phyloP scores from a whole-genome alignment of 2,329 filamentous ascomycete species.

The Fusarium annulatum region DNA sequence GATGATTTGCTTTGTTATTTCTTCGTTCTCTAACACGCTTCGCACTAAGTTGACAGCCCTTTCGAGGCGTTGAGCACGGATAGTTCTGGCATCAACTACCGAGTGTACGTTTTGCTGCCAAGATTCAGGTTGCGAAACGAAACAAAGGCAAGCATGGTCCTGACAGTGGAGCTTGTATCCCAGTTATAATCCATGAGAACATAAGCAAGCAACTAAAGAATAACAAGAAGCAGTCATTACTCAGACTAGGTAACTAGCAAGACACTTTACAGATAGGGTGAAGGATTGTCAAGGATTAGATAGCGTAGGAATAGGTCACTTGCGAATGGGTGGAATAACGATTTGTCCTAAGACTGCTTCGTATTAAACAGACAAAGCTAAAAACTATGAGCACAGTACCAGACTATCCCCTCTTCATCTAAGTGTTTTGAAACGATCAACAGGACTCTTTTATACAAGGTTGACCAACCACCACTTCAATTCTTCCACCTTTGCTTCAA shows the following conservation, averaged over 20 bases:
- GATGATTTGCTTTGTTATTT: too few relatives aligned
- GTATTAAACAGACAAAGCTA: slow-evolving; percentile 28
- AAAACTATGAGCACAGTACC: slow-evolving; percentile 29
- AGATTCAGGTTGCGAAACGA: neutral
- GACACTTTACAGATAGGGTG: too few relatives aligned
- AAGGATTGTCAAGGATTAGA: too few relatives aligned
- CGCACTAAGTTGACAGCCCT: neutral
- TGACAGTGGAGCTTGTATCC: neutral
- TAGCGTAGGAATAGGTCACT: neutral
- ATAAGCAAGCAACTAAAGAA: neutral
- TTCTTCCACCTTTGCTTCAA: neutral
- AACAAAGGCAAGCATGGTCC: neutral
- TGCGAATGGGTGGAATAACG: rapidly evolving
- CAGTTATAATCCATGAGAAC: too few relatives aligned
- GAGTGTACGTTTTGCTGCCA: neutral
- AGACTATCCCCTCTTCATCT: slow-evolving; percentile 29
- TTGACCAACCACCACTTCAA: slow-evolving; percentile 12
- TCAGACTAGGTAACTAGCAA: too few relatives aligned
- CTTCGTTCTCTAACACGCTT: neutral
- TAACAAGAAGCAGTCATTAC: neutral
- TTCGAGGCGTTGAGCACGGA: neutral
- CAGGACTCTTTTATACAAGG: slow-evolving; percentile 25
- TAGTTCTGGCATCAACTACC: neutral
- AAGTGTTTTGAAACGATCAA: slow-evolving; percentile 17
- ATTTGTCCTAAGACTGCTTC: slow-evolving; percentile 21